Base-by-base conservation (phyloP, 2,329 filamentous ascomycete genomes). In the Dactylellina sp. region DNA sequence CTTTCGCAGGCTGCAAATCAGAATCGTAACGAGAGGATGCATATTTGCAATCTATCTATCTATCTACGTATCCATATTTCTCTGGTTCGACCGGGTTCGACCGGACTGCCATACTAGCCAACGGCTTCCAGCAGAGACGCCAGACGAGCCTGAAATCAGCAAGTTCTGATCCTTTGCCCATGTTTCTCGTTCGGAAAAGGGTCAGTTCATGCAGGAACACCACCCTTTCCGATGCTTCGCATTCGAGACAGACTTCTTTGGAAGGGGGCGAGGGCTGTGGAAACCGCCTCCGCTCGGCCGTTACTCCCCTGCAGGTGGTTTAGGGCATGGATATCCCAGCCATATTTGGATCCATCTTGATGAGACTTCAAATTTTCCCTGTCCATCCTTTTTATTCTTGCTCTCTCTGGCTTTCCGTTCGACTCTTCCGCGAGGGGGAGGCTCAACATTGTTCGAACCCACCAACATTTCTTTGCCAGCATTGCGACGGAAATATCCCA, bases 161-260 rank as follows among this genome's bases (percentile, higher is more conserved):
- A 40, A 14, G 11, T 3, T 7, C 3, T 3, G 37, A 40, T 7
- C 5, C 14, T 53, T 56, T 56, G 49, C 50, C 22, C n/a, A 20
- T 35, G 18, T n/a, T 35, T 64, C 24, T 11, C 50, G 40, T 25
- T 42, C 40, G 46, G n/a, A 40, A 32, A 32, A 44, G 62, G 46
- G 44, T 16, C 49, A 50, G 32, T 44, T 59, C 50, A 72, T 72
- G 66, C 66, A 72, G 59, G 66, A 71, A 71, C 66, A 56, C 55
- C 55, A 35, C 50, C 32, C 47, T 59, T 42, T 42, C 24, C 56
- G 52, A 28, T 60, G 66, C 66, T 64, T 72, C 59, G 59, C 52
- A 72, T 72, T 59, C 66, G 66, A 64, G 66, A 72, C 59, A 72
- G 44, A 32, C 39, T 60, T 44, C 35, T 40, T 60, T 40, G 35